Evolutionary conservation across 2,329 filamentous ascomycete genomes (phyloP), one percentile per base, ranked within the genome.

Genomic region (Tympanopsis confertula): DNA sequence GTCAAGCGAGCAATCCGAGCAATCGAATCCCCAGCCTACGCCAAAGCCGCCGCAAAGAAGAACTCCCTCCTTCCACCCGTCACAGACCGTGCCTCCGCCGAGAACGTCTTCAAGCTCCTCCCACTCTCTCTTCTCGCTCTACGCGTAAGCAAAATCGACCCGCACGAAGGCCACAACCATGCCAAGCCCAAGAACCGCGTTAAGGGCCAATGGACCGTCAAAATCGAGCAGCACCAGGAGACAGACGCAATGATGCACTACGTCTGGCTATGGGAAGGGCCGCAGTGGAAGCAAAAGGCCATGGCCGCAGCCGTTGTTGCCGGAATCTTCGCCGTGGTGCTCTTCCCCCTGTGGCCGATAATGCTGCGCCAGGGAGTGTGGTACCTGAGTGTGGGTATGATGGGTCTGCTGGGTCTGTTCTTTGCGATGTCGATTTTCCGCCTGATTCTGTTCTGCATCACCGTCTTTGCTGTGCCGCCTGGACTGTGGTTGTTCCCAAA

Each of bases 401-500:
- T 98, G 46, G 82, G 86, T 32, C 68, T 96, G 20, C 74, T 98
- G 35, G 91, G 85, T 39, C 65, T 94, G 36, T 98, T 98, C 76
- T 96, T 98, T 61, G 76, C 78, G 53, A 96, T 98, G 91, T 84
- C 89, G 4, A 94, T 98, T 53, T 87, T 98, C 74, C 80, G 91
- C 42, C 72, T 96, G 40, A 94, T 98, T 43, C 69, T 98, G 19
- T 98, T 98, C 67, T 82, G 86, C 55, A 63, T 94, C 56, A 96
- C 91, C 17, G 87, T 94, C 61, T 94, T 96, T 54, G 69, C 72
- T 13, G 69, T 77, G 1, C 67, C 88, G 3, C 91, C 91, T 3
- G 91, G 91, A 50, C 69, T 98, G n/a, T 98, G 91, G 91, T 71
- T 98, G 33, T 98, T 89, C 63, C 91, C 91, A 36, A 98, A 98